Percentiles rank a stretch among this genome's conserved stretches.
Conservation (phyloP, 2,329 filamentous ascomycete species). For the Dactylonectria macrodidyma region DNA sequence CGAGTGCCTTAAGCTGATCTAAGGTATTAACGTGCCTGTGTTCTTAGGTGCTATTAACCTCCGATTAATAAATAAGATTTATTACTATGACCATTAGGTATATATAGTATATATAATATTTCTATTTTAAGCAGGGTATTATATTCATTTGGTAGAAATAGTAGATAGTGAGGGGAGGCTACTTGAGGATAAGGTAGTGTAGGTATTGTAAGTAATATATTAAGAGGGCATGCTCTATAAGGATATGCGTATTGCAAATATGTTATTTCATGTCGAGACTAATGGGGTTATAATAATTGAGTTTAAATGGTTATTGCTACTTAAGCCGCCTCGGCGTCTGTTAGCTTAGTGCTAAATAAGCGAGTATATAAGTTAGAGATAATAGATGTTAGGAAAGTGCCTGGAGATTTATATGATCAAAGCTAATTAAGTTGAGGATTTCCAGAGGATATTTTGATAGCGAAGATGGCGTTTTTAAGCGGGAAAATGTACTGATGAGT, state of each 20-base stretch:
- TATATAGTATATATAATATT: constrained; percentile 53
- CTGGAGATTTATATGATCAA: background rate
- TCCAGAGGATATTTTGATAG: too few relatives aligned
- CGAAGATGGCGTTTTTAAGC: too few relatives aligned
- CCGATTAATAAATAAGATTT: constrained; percentile 47
- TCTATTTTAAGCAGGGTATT: constrained; percentile 53
- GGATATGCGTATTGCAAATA: too few relatives aligned
- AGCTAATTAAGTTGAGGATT: background rate
- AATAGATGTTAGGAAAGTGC: constrained; percentile 6
- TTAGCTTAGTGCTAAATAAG: constrained; percentile 45
- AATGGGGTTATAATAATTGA: constrained; percentile 37
- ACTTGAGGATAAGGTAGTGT: constrained; percentile 32
- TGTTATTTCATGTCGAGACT: constrained; percentile 40
- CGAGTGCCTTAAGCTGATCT: constrained; percentile 48
- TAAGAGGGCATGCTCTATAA: constrained; percentile 35
- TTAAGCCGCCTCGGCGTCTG: constrained; percentile 33
- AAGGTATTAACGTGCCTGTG: constrained; percentile 56
- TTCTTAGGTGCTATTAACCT: constrained; percentile 53
- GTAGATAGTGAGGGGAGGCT: background rate
- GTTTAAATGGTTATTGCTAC: constrained; percentile 47
- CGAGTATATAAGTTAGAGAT: constrained; percentile 19
- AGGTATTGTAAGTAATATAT: constrained; percentile 43
- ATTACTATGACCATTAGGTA: constrained; percentile 52
- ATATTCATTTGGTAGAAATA: constrained; percentile 2
- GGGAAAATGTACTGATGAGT: too few relatives aligned